A percentile compares a stretch with the other conserved stretches of the same genome.
These are phyloP conservation scores for Rutstroemia sp. DNA, from an alignment of 2,329 filamentous ascomycete species.

Conservation along the genomic window DNA sequence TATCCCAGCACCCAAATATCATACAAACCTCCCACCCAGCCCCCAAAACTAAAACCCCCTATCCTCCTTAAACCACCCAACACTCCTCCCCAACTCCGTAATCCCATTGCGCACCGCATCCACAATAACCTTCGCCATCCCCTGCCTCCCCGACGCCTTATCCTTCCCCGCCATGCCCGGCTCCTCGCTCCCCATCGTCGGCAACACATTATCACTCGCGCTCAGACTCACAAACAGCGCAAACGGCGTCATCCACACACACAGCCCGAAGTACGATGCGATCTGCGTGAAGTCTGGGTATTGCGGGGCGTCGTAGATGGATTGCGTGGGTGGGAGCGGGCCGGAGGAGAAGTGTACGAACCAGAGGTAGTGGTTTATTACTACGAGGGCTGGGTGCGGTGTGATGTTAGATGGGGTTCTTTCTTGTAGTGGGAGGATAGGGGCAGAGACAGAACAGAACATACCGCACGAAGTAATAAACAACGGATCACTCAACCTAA, in stretches of 20 bases:
- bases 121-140: slow-evolving; percentile 59
- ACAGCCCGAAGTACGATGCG: slow-evolving; percentile 90
- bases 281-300: slow-evolving; percentile 88
- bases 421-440: neutral
- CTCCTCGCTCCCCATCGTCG: slow-evolving; percentile 76
- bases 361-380: slow-evolving; percentile 91
- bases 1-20: slow-evolving; percentile 1
- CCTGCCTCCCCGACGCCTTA: slow-evolving; percentile 42
- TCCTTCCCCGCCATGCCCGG: slow-evolving; percentile 36
- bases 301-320: slow-evolving; percentile 54
- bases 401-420: slow-evolving; percentile 16
- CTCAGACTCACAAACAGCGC: slow-evolving; percentile 90
- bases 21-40: neutral
- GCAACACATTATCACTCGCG: slow-evolving; percentile 89
- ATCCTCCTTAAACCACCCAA: slow-evolving; percentile 25
- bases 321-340: slow-evolving; percentile 51
- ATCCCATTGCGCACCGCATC: slow-evolving; percentile 49
- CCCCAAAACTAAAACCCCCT: slow-evolving; percentile 20
- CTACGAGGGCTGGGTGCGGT: slow-evolving; percentile 56
- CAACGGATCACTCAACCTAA: slow-evolving; percentile 79
- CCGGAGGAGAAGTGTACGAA: slow-evolving; percentile 80
- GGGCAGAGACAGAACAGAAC: slow-evolving; percentile 29
- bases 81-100: slow-evolving; percentile 28
- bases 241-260: slow-evolving; percentile 95
- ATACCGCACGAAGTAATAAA: slow-evolving; percentile 78